phyloP scores from a whole-genome alignment of 23 red algal species.

The Gracilaria gracilis region DNA sequence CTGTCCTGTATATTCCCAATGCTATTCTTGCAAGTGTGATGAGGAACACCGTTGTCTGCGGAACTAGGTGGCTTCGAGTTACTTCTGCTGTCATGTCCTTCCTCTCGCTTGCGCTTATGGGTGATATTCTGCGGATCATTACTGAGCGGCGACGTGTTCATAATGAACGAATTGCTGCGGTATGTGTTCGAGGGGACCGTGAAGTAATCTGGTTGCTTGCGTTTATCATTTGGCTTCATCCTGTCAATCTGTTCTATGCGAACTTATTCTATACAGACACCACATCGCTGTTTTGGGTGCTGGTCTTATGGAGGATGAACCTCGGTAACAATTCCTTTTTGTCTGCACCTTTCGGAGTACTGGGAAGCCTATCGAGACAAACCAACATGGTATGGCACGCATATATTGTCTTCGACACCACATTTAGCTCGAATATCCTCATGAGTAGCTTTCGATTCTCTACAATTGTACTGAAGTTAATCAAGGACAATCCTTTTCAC shows the following conservation, averaged over 20 bases:
- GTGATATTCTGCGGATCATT: not conserved
- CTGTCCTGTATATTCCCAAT: constrained; percentile 65
- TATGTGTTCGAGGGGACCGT: not conserved
- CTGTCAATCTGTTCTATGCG: constrained; percentile 67
- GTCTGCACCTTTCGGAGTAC: constrained; percentile 36
- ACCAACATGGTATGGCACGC: constrained; percentile 70
- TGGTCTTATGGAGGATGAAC: constrained; percentile 28
- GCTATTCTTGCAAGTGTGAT: constrained; percentile 22
- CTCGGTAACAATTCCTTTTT: constrained; percentile 1
- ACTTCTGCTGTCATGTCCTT: constrained; percentile 31
- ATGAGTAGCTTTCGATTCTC: not conserved
- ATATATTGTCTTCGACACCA: constrained; percentile 46
- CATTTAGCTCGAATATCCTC: not conserved
- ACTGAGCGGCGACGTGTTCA: not conserved
- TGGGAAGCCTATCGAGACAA: constrained; percentile 57
- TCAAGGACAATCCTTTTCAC: not conserved
- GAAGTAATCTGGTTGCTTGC: not conserved
- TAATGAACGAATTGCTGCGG: not conserved
- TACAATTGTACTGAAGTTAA: not conserved
- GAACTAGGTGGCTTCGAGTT: constrained; percentile 24
- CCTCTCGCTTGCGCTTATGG: constrained; percentile 23
- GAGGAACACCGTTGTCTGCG: constrained; percentile 1
- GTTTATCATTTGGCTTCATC: constrained; percentile 54
- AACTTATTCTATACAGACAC: constrained; percentile 82
- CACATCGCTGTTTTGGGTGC: constrained; percentile 13